Evolutionary conservation across 352 stramenopile genomes (phyloP).

Genomic region (Globisporangium perplexum): DNA sequence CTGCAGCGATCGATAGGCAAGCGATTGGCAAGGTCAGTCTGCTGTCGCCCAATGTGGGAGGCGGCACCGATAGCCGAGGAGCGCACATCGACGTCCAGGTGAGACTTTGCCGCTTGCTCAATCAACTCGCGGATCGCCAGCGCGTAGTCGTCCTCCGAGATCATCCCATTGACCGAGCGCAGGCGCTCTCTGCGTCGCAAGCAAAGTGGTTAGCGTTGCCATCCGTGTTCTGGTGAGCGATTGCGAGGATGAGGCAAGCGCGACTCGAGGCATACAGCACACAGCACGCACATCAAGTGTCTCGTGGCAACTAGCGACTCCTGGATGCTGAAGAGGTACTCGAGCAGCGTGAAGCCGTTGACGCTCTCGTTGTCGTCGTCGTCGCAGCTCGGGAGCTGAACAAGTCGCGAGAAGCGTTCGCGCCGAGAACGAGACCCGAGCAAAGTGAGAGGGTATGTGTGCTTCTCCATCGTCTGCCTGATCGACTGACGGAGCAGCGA

Average conservation of each 20-base stretch:
- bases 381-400: constrained; percentile 22
- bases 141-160: constrained; percentile 27
- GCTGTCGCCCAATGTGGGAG: background rate
- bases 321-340: constrained; percentile 43
- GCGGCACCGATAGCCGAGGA: background rate
- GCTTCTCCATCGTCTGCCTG: too few species aligned
- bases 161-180: constrained; percentile 1
- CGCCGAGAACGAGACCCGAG: background rate
- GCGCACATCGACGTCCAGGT: constrained; percentile 23
- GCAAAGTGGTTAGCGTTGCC: background rate
- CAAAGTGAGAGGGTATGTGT: too few species aligned
- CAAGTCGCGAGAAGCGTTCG: background rate
- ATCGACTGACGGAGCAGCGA: too few species aligned
- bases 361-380: constrained; percentile 22
- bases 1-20: constrained; percentile 11
- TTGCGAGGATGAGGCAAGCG: too few species aligned
- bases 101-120: constrained; percentile 8
- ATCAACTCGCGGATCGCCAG: constrained; percentile 25
- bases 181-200: background rate
- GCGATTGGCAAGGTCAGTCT: background rate
- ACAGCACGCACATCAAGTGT: constrained; percentile 7
- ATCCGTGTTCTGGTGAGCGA: constrained; percentile 1
- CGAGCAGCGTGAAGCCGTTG: constrained; percentile 36
- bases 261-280: background rate
- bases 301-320: constrained; percentile 19